Conservation (phyloP, 331 rosid genomes). For the Pyracantha coccinea region DNA sequence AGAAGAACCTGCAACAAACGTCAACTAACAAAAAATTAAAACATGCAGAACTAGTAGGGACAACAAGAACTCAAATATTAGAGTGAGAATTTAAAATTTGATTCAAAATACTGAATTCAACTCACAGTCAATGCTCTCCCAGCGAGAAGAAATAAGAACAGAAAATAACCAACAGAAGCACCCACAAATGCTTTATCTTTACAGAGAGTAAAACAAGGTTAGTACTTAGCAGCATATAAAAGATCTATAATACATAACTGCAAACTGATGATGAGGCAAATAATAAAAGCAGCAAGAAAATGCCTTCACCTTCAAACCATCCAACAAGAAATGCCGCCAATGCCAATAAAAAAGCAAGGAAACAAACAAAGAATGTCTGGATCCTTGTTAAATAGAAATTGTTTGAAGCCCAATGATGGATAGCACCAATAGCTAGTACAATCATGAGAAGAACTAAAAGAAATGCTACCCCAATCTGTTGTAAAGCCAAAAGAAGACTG, state of each 20-base stretch:
- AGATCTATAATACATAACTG: too few relatives aligned
- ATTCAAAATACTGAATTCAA: constrained; percentile 12
- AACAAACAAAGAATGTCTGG: constrained; percentile 86
- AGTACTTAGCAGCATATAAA: constrained; percentile 10
- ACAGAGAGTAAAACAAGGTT: constrained; percentile 13
- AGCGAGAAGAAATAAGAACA: constrained; percentile 90
- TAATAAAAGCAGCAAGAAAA: not conserved
- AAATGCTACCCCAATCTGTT: constrained; percentile 89
- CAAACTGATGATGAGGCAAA: constrained; percentile 2
- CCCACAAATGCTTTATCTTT: constrained; percentile 87
- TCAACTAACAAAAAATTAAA: constrained; percentile 5
- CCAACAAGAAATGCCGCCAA: constrained; percentile 98
- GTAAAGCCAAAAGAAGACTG: constrained; percentile 11
- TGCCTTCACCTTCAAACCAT: constrained; percentile 77
- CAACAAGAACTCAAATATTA: not conserved
- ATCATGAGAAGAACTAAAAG: constrained; percentile 92
- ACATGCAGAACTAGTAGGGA: not conserved
- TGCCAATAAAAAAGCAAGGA: constrained; percentile 90
- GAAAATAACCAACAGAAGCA: constrained; percentile 97
- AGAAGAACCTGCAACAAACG: constrained; percentile 73
- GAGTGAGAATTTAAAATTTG: constrained; percentile 3
- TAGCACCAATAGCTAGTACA: constrained; percentile 89
- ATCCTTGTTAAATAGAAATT: constrained; percentile 95
- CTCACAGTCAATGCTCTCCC: constrained; percentile 98
- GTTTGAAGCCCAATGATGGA: constrained; percentile 98